A percentile compares a stretch with the other conserved stretches of the same genome.
Evolutionary conservation across 2,329 filamentous ascomycete species (phyloP).

Genomic region (Falciphora oryzae): DNA sequence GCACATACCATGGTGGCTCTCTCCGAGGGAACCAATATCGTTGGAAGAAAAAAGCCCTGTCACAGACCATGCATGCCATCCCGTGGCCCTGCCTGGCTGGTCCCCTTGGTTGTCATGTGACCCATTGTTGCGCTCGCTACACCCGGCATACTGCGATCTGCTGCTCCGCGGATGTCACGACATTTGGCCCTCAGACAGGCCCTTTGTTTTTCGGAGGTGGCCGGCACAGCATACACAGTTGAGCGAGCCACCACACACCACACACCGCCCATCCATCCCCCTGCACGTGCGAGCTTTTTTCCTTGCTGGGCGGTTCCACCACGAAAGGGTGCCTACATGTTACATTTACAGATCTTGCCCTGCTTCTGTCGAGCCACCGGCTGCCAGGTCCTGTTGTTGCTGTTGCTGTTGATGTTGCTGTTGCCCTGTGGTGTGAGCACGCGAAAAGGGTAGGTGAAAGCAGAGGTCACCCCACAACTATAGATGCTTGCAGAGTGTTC

Average conservation of each 20-base stretch:
- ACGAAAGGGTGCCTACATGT: background rate
- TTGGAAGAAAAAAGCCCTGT: no score
- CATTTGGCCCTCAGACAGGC: background rate
- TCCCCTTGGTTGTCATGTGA: background rate
- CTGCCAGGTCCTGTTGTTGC: background rate
- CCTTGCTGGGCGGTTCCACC: background rate
- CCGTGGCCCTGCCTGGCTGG: background rate
- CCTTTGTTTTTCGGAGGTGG: background rate
- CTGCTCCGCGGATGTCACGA: background rate
- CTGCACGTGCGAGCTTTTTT: background rate
- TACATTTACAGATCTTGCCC: background rate
- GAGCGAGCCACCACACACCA: background rate
- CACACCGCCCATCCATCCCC: background rate
- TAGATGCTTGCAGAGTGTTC: no score
- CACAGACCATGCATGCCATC: no score
- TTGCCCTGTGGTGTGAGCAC: background rate
- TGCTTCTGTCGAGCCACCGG: background rate
- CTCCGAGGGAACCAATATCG: no score
- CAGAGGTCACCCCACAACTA: no score
- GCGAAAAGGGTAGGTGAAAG: no score
- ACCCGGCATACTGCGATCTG: background rate
- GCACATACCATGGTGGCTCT: no score
- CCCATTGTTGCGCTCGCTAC: background rate
- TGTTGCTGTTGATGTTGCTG: background rate
- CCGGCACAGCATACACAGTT: background rate